phyloP scores from a whole-genome alignment of 225 moss, liverwort and hornwort genomes.

The Sphagnum contortum region DNA sequence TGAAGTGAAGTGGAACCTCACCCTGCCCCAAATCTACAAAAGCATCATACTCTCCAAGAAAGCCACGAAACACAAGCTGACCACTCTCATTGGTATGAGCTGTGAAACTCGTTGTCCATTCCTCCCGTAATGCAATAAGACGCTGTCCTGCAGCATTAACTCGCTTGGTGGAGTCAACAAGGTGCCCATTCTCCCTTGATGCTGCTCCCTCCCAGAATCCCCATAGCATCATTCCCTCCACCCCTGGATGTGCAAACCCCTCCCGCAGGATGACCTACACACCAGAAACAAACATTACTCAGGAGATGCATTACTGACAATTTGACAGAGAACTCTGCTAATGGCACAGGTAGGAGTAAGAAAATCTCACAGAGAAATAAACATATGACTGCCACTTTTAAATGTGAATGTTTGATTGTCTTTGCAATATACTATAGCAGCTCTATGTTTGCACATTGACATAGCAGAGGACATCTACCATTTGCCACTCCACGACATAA shows the following conservation, averaged over 20 bases:
- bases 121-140: conserved; percentile 57
- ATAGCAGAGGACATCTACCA: too few relatives aligned
- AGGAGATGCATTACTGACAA: too few relatives aligned
- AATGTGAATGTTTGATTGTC: too few relatives aligned
- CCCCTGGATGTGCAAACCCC: conserved; percentile 69
- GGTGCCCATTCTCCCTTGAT: conserved; percentile 60
- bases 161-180: conserved; percentile 61
- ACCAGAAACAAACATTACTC: too few relatives aligned
- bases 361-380: too few relatives aligned
- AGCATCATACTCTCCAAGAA: conserved; percentile 50
- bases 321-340: too few relatives aligned
- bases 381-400: too few relatives aligned
- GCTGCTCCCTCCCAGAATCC: conserved; percentile 80
- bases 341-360: too few relatives aligned
- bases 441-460: too few relatives aligned
- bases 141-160: conserved; percentile 65
- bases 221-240: conserved; percentile 78
- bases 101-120: conserved; percentile 57
- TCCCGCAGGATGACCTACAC: conserved; percentile 61
- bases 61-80: conserved; percentile 49
- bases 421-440: too few relatives aligned
- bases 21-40: conserved; percentile 31
- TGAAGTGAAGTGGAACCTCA: conserved; percentile 30
- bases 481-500: too few relatives aligned
- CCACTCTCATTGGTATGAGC: conserved; percentile 32